These are phyloP conservation scores for Ogataea methanolica DNA, from an alignment of 805 yeast species.

Conservation along the genomic window DNA sequence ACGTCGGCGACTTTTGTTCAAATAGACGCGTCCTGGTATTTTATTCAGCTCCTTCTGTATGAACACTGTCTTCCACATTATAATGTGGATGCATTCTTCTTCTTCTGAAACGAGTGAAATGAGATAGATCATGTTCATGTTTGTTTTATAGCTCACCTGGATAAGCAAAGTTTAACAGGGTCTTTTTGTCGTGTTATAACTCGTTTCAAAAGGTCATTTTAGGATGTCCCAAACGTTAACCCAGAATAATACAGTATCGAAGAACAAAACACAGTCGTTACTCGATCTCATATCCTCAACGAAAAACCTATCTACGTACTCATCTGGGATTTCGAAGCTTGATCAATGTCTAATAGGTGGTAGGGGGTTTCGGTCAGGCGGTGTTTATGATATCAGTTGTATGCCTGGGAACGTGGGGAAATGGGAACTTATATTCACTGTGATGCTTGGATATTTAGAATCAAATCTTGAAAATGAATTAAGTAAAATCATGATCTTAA, in stretches of 20 bases:
- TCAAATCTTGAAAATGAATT: not conserved
- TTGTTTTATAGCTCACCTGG: too few relatives aligned
- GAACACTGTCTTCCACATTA: too few relatives aligned
- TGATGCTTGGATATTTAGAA: slow-evolving; percentile 6
- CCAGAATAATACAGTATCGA: not conserved
- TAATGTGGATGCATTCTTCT: too few relatives aligned
- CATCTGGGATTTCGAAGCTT: slow-evolving; percentile 17
- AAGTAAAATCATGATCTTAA: slow-evolving; percentile 9
- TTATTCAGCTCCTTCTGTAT: too few relatives aligned
- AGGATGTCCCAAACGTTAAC: not conserved
- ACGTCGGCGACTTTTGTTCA: too few relatives aligned
- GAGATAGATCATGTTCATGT: too few relatives aligned
- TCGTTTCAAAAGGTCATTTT: too few relatives aligned
- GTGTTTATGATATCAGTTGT: slow-evolving; percentile 26
- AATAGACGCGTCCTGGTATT: too few relatives aligned
- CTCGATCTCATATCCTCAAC: slow-evolving; percentile 5
- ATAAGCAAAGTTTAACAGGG: too few relatives aligned
- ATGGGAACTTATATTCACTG: slow-evolving; percentile 23
- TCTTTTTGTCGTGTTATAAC: too few relatives aligned
- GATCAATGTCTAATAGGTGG: slow-evolving; percentile 16
- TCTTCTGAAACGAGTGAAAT: too few relatives aligned
- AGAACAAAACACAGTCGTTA: slow-evolving; percentile 7
- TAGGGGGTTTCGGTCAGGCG: slow-evolving; percentile 19
- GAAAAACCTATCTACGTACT: slow-evolving; percentile 1
- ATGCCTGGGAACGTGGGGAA: slow-evolving; percentile 25